Percentiles rank a stretch among this genome's conserved stretches.
These are phyloP conservation scores for Tanacetum coccineum DNA, from an alignment of 129 eudicot species.

Conservation along the genomic window DNA sequence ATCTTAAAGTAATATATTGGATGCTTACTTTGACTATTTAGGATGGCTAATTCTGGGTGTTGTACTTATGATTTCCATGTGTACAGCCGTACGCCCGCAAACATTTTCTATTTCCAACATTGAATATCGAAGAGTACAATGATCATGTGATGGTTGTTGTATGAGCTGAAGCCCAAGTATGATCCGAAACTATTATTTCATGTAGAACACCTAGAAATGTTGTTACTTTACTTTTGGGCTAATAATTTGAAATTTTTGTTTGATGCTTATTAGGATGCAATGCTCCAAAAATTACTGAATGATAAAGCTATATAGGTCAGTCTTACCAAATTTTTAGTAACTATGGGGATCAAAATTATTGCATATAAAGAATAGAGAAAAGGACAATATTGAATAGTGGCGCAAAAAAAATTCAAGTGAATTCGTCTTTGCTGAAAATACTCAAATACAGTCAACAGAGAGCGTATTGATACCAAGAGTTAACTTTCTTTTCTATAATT, in stretches of 20 bases:
- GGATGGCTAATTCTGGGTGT: not conserved
- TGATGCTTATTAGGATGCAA: conserved; percentile 71
- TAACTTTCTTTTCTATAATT: not conserved
- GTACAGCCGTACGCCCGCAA: conserved; percentile 88
- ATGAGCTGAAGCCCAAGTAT: conserved; percentile 91
- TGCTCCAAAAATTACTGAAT: conserved; percentile 68
- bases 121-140: conserved; percentile 81
- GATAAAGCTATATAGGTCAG: conserved; percentile 73
- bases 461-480: not conserved
- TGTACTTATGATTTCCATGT: not conserved
- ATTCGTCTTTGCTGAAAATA: too few species aligned
- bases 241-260: conserved; percentile 12
- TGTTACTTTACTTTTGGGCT: not conserved
- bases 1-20: not conserved
- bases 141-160: conserved; percentile 99
- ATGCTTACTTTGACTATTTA: not conserved
- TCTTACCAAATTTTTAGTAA: conserved; percentile 10
- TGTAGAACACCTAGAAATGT: conserved; percentile 6
- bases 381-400: not conserved
- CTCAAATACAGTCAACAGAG: too few species aligned
- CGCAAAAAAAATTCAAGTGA: too few species aligned
- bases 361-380: not conserved
- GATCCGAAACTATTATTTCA: not conserved
- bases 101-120: conserved; percentile 85
- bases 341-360: not conserved